These are phyloP conservation scores for Leccinellum albellum DNA, from an alignment of 768 basidiomycete species.

Conservation along the genomic window DNA sequence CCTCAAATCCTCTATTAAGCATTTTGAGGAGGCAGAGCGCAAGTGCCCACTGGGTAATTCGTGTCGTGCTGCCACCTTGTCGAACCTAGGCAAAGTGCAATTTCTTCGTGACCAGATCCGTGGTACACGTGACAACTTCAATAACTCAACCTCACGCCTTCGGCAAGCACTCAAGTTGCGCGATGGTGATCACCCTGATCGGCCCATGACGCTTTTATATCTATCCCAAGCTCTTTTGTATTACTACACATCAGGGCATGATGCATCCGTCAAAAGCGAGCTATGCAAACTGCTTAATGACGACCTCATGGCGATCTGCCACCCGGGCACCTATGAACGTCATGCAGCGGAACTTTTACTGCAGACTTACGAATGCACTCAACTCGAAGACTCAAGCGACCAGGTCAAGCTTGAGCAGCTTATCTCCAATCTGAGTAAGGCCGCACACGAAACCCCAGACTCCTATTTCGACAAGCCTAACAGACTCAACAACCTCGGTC, in stretches of 20 bases:
- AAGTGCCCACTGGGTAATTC: not conserved
- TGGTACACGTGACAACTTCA: not conserved
- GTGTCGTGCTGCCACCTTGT: slow-evolving; percentile 7
- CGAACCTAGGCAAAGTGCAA: slow-evolving; percentile 12
- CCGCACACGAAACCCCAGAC: not conserved
- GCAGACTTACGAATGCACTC: not conserved
- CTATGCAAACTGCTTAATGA: not conserved
- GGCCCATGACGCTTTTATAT: slow-evolving; percentile 1
- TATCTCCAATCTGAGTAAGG: not conserved
- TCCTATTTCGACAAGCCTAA: not conserved
- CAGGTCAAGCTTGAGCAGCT: not conserved
- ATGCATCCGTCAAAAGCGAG: not conserved
- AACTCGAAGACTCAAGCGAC: not conserved
- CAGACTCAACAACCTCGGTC: slow-evolving; percentile 1
- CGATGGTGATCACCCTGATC: not conserved
- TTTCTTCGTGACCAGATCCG: slow-evolving; percentile 1
- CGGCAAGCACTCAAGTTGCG: slow-evolving; percentile 8
- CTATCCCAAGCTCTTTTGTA: not conserved
- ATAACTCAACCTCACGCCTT: not conserved
- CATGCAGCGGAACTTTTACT: slow-evolving; percentile 1
- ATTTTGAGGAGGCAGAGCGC: slow-evolving; percentile 1
- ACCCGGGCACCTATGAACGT: not conserved
- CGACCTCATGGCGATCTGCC: not conserved
- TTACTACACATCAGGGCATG: not conserved
- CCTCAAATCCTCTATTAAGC: not conserved